phyloP scores from a whole-genome alignment of 1,139 yeast genomes.

The Debaryomycetaceae sp. region DNA sequence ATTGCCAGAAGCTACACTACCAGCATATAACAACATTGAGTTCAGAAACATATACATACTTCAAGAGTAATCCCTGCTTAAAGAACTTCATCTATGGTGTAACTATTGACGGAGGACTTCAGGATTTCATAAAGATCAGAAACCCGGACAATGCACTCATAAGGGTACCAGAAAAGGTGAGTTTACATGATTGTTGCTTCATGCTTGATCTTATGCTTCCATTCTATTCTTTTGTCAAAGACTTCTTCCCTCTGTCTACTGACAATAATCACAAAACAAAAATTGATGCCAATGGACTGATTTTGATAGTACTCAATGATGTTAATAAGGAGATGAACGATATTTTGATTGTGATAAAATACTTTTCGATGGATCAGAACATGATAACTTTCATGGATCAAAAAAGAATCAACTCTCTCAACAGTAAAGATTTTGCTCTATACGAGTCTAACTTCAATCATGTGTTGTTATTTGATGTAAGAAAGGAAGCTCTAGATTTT shows the following conservation, averaged over 20 bases:
- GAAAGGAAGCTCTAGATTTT: slow-evolving; percentile 15
- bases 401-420: slow-evolving; percentile 11
- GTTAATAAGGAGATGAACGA: slow-evolving; percentile 33
- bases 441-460: slow-evolving; percentile 17
- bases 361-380: slow-evolving; percentile 26
- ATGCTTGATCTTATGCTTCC: slow-evolving; percentile 35
- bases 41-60: neutral
- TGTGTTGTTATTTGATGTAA: slow-evolving; percentile 17
- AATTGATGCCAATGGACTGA: slow-evolving; percentile 11
- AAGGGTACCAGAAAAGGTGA: slow-evolving; percentile 27
- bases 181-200: slow-evolving; percentile 39
- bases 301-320: slow-evolving; percentile 29
- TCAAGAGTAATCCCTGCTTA: slow-evolving; percentile 15
- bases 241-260: slow-evolving; percentile 6
- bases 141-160: slow-evolving; percentile 25
- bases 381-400: slow-evolving; percentile 28
- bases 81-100: slow-evolving; percentile 29
- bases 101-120: slow-evolving; percentile 41
- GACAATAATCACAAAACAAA: slow-evolving; percentile 4
- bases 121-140: slow-evolving; percentile 30
- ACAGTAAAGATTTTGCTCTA: slow-evolving; percentile 10
- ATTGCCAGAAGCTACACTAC: slow-evolving; percentile 16
- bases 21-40: slow-evolving; percentile 1
- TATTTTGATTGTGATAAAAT: slow-evolving; percentile 30
- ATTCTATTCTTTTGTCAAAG: slow-evolving; percentile 26